Evolutionary conservation across 208 protist genomes (phyloP), one percentile per base, ranked within the genome.

Genomic region (Leishmania lainsoni): DNA sequence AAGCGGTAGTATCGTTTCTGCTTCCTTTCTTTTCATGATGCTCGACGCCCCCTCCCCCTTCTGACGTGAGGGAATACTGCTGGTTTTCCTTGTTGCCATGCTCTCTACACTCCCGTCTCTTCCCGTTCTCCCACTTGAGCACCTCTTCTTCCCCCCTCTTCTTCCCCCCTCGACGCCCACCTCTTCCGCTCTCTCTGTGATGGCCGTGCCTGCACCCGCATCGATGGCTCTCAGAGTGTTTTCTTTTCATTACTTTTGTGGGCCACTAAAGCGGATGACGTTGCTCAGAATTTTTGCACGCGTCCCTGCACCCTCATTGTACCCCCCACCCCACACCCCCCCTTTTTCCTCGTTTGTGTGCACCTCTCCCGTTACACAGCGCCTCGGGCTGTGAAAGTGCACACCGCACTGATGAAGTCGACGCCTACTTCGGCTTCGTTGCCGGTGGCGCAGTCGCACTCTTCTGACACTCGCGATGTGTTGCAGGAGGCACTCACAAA

Each of bases 401-500:
- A 45, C 71, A 39, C 29, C 35, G 52, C 56, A 14, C 16, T 32
- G 74, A 65, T 66, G 35, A 56, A 17, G 26, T 68, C 54, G 32
- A 65, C 54, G 26, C 54, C 74, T 2, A 20, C 29, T 22, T 12
- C 14, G n/a, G 56, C 52, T 20, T 39, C 39, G 20, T 48, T 56
- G 39, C 56, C 74, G 32, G 49, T 17, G 32, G 74, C 35, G 6
- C 29, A 5, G 3, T 20, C 39, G 35, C 56, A n/a, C 29, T 3
- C 14, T 26, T 26, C 22, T 20, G 56, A 63, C 51, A 2, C 22
- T 1, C 35, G 20, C 17, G 39, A 61, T 66, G 74, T 8, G 17
- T 56, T 85, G 35, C 59, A 78, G 29, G 81, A 77, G 22, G 71
- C 51, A 0, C 76, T 85, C 9, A 85, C 81, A 5, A 78, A 80